These are phyloP conservation scores for Mycena leptocephala DNA, from an alignment of 768 basidiomycete species.

Conservation along the genomic window DNA sequence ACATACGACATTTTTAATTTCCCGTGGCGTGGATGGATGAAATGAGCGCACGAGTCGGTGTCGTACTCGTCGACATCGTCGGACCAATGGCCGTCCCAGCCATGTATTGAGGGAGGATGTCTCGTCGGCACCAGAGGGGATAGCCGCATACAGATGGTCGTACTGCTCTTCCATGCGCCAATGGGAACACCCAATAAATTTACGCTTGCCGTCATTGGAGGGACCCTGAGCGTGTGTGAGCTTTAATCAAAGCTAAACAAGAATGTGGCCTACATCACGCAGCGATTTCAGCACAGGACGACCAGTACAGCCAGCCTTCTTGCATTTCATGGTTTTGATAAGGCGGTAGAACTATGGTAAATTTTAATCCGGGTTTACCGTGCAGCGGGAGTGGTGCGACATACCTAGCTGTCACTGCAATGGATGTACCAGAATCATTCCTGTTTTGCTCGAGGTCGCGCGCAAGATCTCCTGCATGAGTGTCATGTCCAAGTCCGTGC, in stretches of 20 bases:
- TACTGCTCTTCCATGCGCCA: neutral
- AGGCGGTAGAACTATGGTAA: neutral
- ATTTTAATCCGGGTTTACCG: too few relatives aligned
- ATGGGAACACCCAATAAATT: neutral
- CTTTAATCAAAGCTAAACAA: neutral
- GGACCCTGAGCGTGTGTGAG: neutral
- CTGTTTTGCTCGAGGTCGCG: too few relatives aligned
- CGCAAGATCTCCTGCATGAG: too few relatives aligned
- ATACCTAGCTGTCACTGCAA: too few relatives aligned
- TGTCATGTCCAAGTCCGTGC: too few relatives aligned
- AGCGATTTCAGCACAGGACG: neutral
- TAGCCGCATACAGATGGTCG: neutral
- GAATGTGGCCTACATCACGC: neutral
- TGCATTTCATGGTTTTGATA: neutral
- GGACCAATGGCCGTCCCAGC: neutral
- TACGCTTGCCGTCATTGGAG: neutral
- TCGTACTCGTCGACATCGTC: too few relatives aligned
- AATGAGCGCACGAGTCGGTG: neutral
- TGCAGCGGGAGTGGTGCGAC: too few relatives aligned
- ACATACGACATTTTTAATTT: conserved; percentile 6
- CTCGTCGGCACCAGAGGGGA: conserved; percentile 2
- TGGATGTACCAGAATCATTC: too few relatives aligned
- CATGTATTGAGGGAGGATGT: neutral
- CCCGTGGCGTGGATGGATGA: neutral
- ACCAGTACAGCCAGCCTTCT: neutral